Conservation (phyloP, 306 rosid species). For the cucumber (Cucumis sativus) region DNA sequence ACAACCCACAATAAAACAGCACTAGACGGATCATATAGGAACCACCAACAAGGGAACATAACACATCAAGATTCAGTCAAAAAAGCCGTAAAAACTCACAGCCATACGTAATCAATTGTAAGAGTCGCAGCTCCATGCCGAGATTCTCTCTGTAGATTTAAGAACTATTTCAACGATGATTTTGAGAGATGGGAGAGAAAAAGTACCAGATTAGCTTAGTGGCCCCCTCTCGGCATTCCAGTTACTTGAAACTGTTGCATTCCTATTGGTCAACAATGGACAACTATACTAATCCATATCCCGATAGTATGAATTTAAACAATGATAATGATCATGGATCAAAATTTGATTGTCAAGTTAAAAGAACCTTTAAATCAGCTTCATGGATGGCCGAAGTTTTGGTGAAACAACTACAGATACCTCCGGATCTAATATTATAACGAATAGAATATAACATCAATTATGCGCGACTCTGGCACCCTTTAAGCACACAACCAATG, state of each 20-base stretch:
- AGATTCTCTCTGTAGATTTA: not conserved
- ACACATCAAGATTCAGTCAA: not conserved
- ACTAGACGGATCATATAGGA: not conserved
- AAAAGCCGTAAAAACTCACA: not conserved
- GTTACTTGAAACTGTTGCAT: not conserved
- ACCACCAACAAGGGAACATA: not conserved
- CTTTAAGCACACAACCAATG: not conserved
- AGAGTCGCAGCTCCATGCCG: slow-evolving; percentile 95
- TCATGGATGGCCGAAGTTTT: not conserved
- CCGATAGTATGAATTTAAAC: not conserved
- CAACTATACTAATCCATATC: not conserved
- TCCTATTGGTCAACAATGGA: not conserved
- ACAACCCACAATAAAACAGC: not conserved
- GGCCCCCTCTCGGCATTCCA: no score
- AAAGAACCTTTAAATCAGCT: not conserved
- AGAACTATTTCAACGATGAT: not conserved
- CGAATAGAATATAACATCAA: not conserved
- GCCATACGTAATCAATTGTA: slow-evolving; percentile 45
- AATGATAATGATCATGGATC: not conserved
- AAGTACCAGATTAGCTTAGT: no score
- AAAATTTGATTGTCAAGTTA: not conserved
- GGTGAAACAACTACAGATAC: not conserved
- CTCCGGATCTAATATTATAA: not conserved
- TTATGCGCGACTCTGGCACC: not conserved
- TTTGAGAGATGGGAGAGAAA: not conserved